Evolutionary conservation across 2,329 filamentous ascomycete species (phyloP), one percentile per base, ranked within the genome.

Genomic region (Amauroascus niger): DNA sequence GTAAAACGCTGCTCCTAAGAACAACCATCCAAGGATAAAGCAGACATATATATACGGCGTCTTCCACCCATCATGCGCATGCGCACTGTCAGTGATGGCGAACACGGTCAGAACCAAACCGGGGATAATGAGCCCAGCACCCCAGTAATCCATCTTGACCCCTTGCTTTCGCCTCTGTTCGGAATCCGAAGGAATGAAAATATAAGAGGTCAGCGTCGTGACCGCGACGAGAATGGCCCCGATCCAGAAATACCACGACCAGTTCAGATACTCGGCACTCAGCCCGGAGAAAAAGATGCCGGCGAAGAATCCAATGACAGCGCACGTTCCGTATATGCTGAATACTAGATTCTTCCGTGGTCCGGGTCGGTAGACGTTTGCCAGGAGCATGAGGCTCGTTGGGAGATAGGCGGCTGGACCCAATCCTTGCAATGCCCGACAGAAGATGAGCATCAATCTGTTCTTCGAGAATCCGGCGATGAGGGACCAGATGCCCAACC

Each of bases 341-440:
- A 69, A 84, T 5, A 85, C 75, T 6, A 86, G 63, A 60, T 86
- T 87, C 68, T 87, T 87, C 5, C 83, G 74, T 1, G 82, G 82
- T 0, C 83, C 83, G 0, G 84, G 83, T 4, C 83, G 75, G 63
- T 87, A 87, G 2, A 74, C 77, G 46, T 75, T 79, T 1, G 82
- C 82, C 1, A 86, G 69, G 9, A 87, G 72, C 70, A 83, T 83
- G 54, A 88, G 77, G 1, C 83, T 79, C 0, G 82, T 80, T 0
- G 84, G 84, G 13, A 88, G 67, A 57, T 86, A 87, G 0, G 86
- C 84, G 0, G 86, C 84, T 1, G 84, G 77, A 0, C 85, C 87
- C 8, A 91, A 69, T 0, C 87, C 87, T 66, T 88, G 85, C 41
- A 89, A 70, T 7, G 86, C 86, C 50, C 87, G 82, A 63, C 82